These are phyloP conservation scores for Coniochaeta ligniaria DNA, from an alignment of 2,329 filamentous ascomycete genomes.

Conservation along the genomic window DNA sequence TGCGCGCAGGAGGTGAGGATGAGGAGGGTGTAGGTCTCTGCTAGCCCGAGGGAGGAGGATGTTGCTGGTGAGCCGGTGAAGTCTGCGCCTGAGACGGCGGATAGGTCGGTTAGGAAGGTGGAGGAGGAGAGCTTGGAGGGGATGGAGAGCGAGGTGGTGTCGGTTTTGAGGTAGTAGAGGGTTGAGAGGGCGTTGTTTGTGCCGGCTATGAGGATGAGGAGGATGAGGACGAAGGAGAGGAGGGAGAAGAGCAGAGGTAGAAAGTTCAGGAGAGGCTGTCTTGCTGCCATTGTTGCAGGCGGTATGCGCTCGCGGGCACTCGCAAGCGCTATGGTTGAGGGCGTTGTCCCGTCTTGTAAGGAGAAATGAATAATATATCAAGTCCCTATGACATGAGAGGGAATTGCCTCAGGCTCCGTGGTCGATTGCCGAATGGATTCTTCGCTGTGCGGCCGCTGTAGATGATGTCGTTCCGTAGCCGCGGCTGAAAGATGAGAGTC, in stretches of 20 bases:
- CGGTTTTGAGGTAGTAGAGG: conserved; percentile 25
- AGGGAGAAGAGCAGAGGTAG: conserved; percentile 15
- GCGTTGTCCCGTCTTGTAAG: neutral
- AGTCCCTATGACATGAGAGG: no score
- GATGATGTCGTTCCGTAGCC: neutral
- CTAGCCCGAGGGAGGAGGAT: conserved; percentile 18
- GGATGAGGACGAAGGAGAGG: conserved; percentile 15
- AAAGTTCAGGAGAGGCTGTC: conserved; percentile 6
- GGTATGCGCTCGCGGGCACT: neutral
- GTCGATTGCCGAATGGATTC: neutral
- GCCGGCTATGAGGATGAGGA: conserved; percentile 22
- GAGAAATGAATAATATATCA: no score
- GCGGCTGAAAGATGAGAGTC: neutral
- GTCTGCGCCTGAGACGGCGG: conserved; percentile 21
- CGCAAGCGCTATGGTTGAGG: neutral
- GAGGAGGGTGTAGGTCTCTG: conserved; percentile 20
- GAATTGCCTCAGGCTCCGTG: no score
- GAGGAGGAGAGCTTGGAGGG: conserved; percentile 23
- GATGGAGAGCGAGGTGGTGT: conserved; percentile 19
- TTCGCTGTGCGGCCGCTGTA: neutral
- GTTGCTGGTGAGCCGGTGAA: conserved; percentile 20
- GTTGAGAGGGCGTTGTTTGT: conserved; percentile 8
- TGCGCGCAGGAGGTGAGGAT: conserved; percentile 24
- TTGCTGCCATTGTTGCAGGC: neutral
- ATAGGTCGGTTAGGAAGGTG: conserved; percentile 22